Base-by-base conservation (phyloP, 768 basidiomycete genomes). In the Mycena galericulata region DNA sequence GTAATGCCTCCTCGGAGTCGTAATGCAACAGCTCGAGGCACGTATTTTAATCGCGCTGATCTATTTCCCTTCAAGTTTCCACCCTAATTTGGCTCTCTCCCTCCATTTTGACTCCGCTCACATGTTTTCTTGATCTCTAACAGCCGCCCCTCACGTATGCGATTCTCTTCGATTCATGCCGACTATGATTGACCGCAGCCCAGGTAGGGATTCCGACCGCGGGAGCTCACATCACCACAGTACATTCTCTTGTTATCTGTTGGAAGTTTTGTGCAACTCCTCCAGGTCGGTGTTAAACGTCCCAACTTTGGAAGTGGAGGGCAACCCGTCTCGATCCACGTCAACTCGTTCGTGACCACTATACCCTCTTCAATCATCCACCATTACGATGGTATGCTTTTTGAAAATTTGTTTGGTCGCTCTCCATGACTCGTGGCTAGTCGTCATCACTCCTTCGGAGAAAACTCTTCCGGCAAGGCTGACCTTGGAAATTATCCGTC, bases 331-430 rank as follows among this genome's bases (percentile, higher is more conserved):
- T 76, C 77, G 27, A 81, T 85, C 55, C 79, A 65, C 57, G 84
- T 86, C 34, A 95, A 95, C 76, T 90, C 90, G 57, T 95, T 93
- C 71, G 75, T 75, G 45, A 87, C 88, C 4, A 82, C 84, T 0
- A 87, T 92, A 17, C 89, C 93, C 0, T 54, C 50, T 18, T 59
- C 56, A 8, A 64, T 69, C 27, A 64, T 69, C 30, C 57, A 90
- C 67, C 94, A 95, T 73, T 94, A 95, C 73, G 93, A 95, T 76
- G 89, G 94, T 91, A 74, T 68, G 90, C 78, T 2, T 61, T 64
- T 59, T 38, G n/a, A n/a, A n/a, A n/a, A 18, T 41, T 22, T 34
- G 9, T 57, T 70, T 47, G 34, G 43, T 29, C 49, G 24, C 51
- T 30, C 66, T 47, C n/a, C n/a, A 45, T 40, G 32, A 49, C 67